Percentiles rank a stretch among this genome's conserved stretches.
phyloP scores from a whole-genome alignment of 208 protist species.

The Acanthamoeba royreba region DNA sequence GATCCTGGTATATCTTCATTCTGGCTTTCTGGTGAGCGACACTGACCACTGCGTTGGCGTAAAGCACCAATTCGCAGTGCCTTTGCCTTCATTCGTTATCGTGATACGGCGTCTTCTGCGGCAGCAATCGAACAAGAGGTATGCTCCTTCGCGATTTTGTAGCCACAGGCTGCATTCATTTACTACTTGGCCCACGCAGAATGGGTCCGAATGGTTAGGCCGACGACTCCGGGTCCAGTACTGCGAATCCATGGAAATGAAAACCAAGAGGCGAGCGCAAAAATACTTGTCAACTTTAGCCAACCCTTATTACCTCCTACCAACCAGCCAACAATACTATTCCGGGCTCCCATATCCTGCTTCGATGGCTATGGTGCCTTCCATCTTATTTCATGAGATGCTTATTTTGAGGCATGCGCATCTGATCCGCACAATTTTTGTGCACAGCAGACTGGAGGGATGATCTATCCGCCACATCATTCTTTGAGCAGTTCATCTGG shows the following conservation, averaged over 20 bases:
- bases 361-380: neutral
- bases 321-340: neutral
- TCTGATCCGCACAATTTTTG: neutral
- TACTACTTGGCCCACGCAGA: neutral
- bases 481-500: neutral
- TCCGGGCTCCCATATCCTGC: neutral
- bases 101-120: neutral
- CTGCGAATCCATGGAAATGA: slow-evolving; percentile 57
- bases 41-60: neutral
- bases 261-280: neutral
- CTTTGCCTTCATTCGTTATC: slow-evolving; percentile 49
- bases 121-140: slow-evolving; percentile 55
- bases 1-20: neutral
- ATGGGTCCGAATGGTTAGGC: slow-evolving; percentile 38
- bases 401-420: neutral
- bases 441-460: neutral
- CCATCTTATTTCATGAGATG: neutral
- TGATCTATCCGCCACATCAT: neutral
- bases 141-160: neutral
- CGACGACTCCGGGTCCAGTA: slow-evolving; percentile 44
- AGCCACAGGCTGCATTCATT: neutral
- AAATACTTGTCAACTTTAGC: neutral
- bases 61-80: neutral
- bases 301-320: too few species aligned
- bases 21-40: neutral